Evolutionary conservation across 345 rosid species (phyloP), one percentile per base, ranked within the genome.

Genomic region (Cardamine chenopodiifolia): DNA sequence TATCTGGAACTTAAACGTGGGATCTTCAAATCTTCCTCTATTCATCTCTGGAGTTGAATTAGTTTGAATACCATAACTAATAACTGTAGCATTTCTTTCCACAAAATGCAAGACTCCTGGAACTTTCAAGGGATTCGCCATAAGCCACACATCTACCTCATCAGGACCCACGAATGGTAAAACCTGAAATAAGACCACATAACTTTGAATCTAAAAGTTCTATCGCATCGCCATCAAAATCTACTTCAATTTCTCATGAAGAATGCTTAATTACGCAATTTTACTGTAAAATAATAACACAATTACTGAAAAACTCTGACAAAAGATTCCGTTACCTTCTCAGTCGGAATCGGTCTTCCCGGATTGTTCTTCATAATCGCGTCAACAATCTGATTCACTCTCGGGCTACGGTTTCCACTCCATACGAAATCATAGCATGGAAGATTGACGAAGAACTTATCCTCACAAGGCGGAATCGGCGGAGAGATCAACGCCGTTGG

Each of bases 391-490:
- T n/a, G 52, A 11, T 2, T 58, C 3, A 84, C 37, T 1, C 59
- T 49, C 28, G 11, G 47, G 74, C 88, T 88, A 12, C 32, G 71
- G 58, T 86, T 91, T 0, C 97, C 97, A 74, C 96, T 94, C 96
- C 96, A 94, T 0, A 88, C 66, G 57, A 94, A 94, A 87, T 94
- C 98, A 37, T 62, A 86, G 59, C 98, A 94, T 0, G 95, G 96
- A 18, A 44, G 29, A 62, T 76, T 85, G 3, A 80, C 26, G 80
- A 70, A 88, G 75, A 81, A 88, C 75, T 86, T 91, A 14, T 84
- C 93, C 84, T 94, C 97, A 70, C 98, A 94, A 10, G 94, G 87
- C 7, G 86, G 91, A 65, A 94, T 90, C 31, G 96, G 80, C 29
- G 90, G 89, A 1, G 82, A 65, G 9, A 88, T 60, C 25, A 84